Evolutionary conservation across 164 flowering plant genomes (phyloP).

Genomic region (Chimonanthus praecox): DNA sequence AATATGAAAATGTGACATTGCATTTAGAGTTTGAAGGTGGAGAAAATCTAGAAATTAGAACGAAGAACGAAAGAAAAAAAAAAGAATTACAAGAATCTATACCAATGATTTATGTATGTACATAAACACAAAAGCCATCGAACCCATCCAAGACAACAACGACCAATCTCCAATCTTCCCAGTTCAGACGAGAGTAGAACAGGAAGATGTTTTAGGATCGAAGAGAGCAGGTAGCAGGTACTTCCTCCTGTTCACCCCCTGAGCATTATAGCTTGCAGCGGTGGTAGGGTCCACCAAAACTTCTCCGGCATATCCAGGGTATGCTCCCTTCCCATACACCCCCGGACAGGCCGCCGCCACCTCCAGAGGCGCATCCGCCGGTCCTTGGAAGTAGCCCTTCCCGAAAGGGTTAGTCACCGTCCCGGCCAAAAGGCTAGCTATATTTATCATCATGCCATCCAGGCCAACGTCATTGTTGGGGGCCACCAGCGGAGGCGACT

Average conservation of each 20-base stretch:
- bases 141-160: background rate
- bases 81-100: background rate
- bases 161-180: background rate
- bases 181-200: constrained; percentile 22
- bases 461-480: constrained; percentile 23
- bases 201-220: constrained; percentile 25
- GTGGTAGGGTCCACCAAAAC: constrained; percentile 17
- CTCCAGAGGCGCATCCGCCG: constrained; percentile 18
- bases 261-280: constrained; percentile 30
- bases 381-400: constrained; percentile 17
- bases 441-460: constrained; percentile 25
- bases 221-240: constrained; percentile 19
- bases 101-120: constrained; percentile 6
- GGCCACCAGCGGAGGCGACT: constrained; percentile 15
- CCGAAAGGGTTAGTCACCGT: constrained; percentile 23
- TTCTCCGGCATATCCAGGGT: constrained; percentile 28
- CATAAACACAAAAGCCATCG: background rate
- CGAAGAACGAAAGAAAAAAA: background rate
- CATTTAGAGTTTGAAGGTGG: too few relatives aligned
- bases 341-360: constrained; percentile 21
- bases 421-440: constrained; percentile 22
- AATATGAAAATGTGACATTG: too few relatives aligned
- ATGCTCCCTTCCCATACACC: constrained; percentile 26
- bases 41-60: background rate
- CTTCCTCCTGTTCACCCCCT: constrained; percentile 20